Evolutionary conservation across 2,329 filamentous ascomycete species (phyloP).

Genomic region (Exophiala oligosperma): DNA sequence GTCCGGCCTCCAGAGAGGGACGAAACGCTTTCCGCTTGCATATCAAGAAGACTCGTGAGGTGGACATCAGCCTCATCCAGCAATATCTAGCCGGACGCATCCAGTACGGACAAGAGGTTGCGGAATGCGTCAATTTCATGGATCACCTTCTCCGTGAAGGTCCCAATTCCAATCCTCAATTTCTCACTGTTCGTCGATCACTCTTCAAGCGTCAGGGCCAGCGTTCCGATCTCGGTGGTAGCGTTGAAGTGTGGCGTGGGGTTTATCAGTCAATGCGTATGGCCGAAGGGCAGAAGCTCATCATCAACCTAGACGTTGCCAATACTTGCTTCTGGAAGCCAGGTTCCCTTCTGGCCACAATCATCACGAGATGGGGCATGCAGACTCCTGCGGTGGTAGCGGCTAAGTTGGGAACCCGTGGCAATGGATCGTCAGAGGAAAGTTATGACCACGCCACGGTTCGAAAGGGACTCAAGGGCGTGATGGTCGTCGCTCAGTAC

Average conservation of each 20-base stretch:
- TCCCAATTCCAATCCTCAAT: conserved; percentile 60
- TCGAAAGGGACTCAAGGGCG: conserved; percentile 34
- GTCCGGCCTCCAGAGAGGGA: conserved; percentile 35
- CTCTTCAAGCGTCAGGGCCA: conserved; percentile 67
- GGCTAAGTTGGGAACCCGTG: conserved; percentile 8
- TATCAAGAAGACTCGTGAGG: conserved; percentile 64
- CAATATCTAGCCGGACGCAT: conserved; percentile 64
- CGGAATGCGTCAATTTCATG: conserved; percentile 84
- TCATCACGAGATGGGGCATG: conserved; percentile 34
- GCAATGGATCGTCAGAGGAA: conserved; percentile 26
- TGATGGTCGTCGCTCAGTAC: conserved; percentile 41
- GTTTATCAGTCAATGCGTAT: conserved; percentile 83
- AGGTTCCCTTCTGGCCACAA: conserved; percentile 37
- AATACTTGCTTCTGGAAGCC: conserved; percentile 84
- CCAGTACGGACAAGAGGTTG: conserved; percentile 64
- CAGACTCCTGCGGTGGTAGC: conserved; percentile 36
- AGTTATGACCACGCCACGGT: conserved; percentile 32
- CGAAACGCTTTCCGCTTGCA: conserved; percentile 60
- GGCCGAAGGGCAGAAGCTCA: conserved; percentile 63
- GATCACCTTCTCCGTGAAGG: conserved; percentile 83
- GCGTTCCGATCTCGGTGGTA: conserved; percentile 58
- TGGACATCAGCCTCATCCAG: conserved; percentile 67
- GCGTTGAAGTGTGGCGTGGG: conserved; percentile 80
- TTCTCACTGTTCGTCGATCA: conserved; percentile 74
- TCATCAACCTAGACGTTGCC: conserved; percentile 86